These are phyloP conservation scores for Cladosporium sp. DNA, from an alignment of 2,329 filamentous ascomycete genomes.

Conservation along the genomic window DNA sequence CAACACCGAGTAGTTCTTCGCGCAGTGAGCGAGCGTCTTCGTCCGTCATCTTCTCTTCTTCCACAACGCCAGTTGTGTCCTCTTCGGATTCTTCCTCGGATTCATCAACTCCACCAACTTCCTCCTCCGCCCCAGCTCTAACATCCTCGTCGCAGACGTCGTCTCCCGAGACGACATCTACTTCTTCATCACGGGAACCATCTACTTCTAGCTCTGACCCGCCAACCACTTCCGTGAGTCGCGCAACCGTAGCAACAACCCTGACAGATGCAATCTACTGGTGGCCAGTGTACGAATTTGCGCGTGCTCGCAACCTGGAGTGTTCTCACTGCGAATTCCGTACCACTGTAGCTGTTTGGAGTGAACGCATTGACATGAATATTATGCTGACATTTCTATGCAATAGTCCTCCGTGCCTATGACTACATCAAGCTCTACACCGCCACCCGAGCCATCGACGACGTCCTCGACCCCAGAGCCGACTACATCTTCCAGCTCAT, in stretches of 20 bases:
- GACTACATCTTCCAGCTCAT: slow-evolving; percentile 25
- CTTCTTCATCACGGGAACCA: slow-evolving; percentile 17
- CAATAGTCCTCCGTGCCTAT: background rate
- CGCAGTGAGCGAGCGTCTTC: slow-evolving; percentile 15
- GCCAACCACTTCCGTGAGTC: slow-evolving; percentile 21
- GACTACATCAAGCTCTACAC: slow-evolving; percentile 14
- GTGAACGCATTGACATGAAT: background rate
- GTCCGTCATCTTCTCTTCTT: slow-evolving; percentile 22
- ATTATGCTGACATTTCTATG: slow-evolving; percentile 3
- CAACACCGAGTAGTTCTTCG: slow-evolving; percentile 16
- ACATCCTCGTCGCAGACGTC: slow-evolving; percentile 20
- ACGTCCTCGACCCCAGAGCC: slow-evolving; percentile 19
- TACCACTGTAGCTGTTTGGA: slow-evolving; percentile 10
- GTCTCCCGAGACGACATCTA: slow-evolving; percentile 20
- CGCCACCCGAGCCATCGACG: slow-evolving; percentile 21
- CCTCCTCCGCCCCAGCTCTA: slow-evolving; percentile 13
- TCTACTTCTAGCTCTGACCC: slow-evolving; percentile 24
- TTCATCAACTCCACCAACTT: background rate
- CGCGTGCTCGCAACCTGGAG: background rate
- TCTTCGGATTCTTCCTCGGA: slow-evolving; percentile 15
- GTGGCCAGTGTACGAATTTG: slow-evolving; percentile 9
- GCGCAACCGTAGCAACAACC: background rate
- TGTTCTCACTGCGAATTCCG: slow-evolving; percentile 2
- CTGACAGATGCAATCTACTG: background rate
- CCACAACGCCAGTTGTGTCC: slow-evolving; percentile 18